Percentiles rank a stretch among this genome's conserved stretches.
Conservation (phyloP, 352 stramenopile genomes). For the Stephanocyclus meneghinianus region DNA sequence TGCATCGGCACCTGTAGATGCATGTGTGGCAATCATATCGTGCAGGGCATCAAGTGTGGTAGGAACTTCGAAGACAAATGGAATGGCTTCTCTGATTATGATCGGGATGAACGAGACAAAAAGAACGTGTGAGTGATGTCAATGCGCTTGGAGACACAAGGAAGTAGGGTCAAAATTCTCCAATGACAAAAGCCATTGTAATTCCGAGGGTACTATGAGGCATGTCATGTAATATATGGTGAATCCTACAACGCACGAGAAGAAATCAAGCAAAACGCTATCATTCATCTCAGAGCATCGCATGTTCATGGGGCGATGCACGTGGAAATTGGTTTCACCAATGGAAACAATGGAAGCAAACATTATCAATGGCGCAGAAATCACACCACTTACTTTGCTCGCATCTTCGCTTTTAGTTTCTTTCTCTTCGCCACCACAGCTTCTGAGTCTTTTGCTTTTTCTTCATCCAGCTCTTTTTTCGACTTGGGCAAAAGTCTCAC, state of each 20-base stretch:
- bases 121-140: slow-evolving; percentile 50
- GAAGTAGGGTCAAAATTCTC: slow-evolving; percentile 43
- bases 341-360: slow-evolving; percentile 30
- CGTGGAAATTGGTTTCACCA: slow-evolving; percentile 34
- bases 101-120: background rate
- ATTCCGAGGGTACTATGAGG: slow-evolving; percentile 77
- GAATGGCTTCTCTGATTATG: slow-evolving; percentile 84
- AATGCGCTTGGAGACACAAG: slow-evolving; percentile 75
- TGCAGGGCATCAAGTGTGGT: slow-evolving; percentile 89
- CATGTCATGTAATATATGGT: slow-evolving; percentile 55
- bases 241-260: slow-evolving; percentile 43
- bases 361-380: background rate
- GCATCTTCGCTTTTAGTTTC: slow-evolving; percentile 57
- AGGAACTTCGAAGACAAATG: slow-evolving; percentile 93
- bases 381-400: slow-evolving; percentile 49
- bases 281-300: slow-evolving; percentile 41
- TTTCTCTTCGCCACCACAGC: slow-evolving; percentile 40
- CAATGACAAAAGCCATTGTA: slow-evolving; percentile 6
- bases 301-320: slow-evolving; percentile 19
- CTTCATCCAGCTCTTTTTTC: slow-evolving; percentile 50
- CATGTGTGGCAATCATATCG: slow-evolving; percentile 88
- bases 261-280: slow-evolving; percentile 66
- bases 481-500: slow-evolving; percentile 57
- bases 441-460: slow-evolving; percentile 34
- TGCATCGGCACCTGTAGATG: slow-evolving; percentile 84